phyloP scores from a whole-genome alignment of 2,329 filamentous ascomycete genomes.

The Allantophomopsis cytisporea region DNA sequence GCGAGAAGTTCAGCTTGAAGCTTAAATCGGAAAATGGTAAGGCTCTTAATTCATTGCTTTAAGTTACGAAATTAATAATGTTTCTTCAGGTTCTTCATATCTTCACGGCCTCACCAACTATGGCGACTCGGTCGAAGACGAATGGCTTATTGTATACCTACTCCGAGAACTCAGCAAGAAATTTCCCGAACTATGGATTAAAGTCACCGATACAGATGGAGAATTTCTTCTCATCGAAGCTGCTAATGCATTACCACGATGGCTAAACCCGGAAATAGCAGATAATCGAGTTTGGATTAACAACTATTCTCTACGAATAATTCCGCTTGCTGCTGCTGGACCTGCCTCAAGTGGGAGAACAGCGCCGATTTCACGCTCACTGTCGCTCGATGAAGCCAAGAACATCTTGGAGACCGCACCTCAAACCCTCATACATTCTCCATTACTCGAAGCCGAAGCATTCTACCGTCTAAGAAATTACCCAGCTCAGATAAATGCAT shows the following conservation, averaged over 20 bases:
- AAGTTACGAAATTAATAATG: conserved; percentile 1
- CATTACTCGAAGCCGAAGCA: conserved; percentile 71
- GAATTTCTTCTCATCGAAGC: conserved; percentile 94
- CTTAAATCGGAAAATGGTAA: conserved; percentile 44
- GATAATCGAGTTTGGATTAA: conserved; percentile 84
- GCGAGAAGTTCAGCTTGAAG: conserved; percentile 54
- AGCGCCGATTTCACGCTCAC: conserved; percentile 20
- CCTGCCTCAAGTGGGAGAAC: conserved; percentile 21
- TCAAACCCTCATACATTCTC: conserved; percentile 52
- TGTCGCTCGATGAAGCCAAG: conserved; percentile 54
- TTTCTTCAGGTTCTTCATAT: conserved; percentile 33
- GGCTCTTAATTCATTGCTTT: conserved; percentile 9
- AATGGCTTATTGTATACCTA: conserved; percentile 92
- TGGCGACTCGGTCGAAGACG: conserved; percentile 89
- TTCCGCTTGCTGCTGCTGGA: conserved; percentile 36
- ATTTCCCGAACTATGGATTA: conserved; percentile 66
- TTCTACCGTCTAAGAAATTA: conserved; percentile 84
- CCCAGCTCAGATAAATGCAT: conserved; percentile 58
- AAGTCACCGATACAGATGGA: conserved; percentile 77
- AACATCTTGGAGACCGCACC: conserved; percentile 41
- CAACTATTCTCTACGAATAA: conserved; percentile 58
- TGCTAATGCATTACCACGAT: conserved; percentile 72
- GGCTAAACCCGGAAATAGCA: conserved; percentile 86
- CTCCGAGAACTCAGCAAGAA: conserved; percentile 66
- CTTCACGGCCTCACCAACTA: conserved; percentile 73